phyloP scores from a whole-genome alignment of 2,329 filamentous ascomycete species.

The Arachnomyces sp. region DNA sequence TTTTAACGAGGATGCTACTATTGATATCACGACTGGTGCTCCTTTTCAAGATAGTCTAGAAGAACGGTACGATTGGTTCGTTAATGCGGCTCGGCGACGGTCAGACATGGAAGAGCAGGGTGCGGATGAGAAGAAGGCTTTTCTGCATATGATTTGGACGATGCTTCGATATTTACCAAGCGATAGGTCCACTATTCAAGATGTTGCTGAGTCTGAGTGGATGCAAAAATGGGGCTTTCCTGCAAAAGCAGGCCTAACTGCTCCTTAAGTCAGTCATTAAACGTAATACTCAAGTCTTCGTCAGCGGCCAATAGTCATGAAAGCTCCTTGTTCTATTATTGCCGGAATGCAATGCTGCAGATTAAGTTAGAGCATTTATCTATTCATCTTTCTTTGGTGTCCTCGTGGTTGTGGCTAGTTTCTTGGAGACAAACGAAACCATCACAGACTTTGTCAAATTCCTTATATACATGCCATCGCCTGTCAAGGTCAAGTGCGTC shows the following conservation, averaged over 20 bases:
- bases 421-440: too few relatives aligned
- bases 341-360: too few relatives aligned
- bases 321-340: too few relatives aligned
- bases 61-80: constrained; percentile 10
- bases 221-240: constrained; percentile 13
- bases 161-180: constrained; percentile 6
- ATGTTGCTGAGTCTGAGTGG: constrained; percentile 12
- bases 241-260: constrained; percentile 6
- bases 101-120: constrained; percentile 9
- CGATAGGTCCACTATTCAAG: constrained; percentile 10
- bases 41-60: constrained; percentile 8
- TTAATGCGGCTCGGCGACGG: constrained; percentile 6
- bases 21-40: constrained; percentile 8
- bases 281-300: too few relatives aligned
- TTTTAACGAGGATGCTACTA: constrained; percentile 11
- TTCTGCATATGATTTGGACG: constrained; percentile 9
- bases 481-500: too few relatives aligned
- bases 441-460: too few relatives aligned
- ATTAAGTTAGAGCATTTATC: too few relatives aligned
- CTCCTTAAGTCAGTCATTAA: too few relatives aligned
- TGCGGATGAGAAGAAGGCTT: constrained; percentile 10
- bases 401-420: too few relatives aligned
- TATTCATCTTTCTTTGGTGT: too few relatives aligned
- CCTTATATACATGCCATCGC: too few relatives aligned
- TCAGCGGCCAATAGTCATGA: too few relatives aligned